Evolutionary conservation across 148 eudicot species (phyloP).

Genomic region (Simmondsia chinensis): DNA sequence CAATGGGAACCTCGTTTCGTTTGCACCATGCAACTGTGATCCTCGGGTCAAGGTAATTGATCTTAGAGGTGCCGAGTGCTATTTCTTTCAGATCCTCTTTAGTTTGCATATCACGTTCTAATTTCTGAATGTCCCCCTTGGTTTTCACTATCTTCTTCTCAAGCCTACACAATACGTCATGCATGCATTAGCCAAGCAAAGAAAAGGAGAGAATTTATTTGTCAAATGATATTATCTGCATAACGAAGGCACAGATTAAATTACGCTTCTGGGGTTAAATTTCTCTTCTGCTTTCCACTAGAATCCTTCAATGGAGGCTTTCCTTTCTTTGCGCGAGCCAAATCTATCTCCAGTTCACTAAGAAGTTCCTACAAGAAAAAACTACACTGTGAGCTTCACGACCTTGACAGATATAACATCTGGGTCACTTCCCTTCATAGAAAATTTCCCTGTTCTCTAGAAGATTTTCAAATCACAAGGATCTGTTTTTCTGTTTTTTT

Average conservation of each 20-base stretch:
- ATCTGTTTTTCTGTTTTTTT: no score
- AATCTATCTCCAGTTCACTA: constrained; percentile 59
- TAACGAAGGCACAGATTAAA: constrained; percentile 2
- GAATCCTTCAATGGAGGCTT: constrained; percentile 64
- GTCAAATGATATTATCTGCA: not conserved
- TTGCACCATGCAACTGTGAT: constrained; percentile 99
- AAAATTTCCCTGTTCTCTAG: no score
- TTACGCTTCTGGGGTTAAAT: constrained; percentile 79
- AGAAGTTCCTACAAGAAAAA: constrained; percentile 37
- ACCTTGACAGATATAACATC: not conserved
- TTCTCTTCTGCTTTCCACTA: constrained; percentile 76
- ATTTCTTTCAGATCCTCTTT: constrained; percentile 96
- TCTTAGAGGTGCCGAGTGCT: constrained; percentile 97
- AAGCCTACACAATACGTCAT: constrained; percentile 33
- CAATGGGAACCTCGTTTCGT: constrained; percentile 92
- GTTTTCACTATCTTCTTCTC: constrained; percentile 73
- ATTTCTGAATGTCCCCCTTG: constrained; percentile 60
- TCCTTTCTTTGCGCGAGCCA: constrained; percentile 83
- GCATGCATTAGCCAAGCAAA: constrained; percentile 13
- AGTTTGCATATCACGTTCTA: constrained; percentile 62
- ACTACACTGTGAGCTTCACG: constrained; percentile 1
- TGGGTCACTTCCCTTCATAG: no score
- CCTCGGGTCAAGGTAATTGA: constrained; percentile 93
- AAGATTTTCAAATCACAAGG: no score
- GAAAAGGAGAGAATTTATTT: not conserved